Percentiles rank a stretch among this genome's conserved stretches.
Conservation (phyloP, 805 yeast genomes). For the Cyberlindnera maclurae region DNA sequence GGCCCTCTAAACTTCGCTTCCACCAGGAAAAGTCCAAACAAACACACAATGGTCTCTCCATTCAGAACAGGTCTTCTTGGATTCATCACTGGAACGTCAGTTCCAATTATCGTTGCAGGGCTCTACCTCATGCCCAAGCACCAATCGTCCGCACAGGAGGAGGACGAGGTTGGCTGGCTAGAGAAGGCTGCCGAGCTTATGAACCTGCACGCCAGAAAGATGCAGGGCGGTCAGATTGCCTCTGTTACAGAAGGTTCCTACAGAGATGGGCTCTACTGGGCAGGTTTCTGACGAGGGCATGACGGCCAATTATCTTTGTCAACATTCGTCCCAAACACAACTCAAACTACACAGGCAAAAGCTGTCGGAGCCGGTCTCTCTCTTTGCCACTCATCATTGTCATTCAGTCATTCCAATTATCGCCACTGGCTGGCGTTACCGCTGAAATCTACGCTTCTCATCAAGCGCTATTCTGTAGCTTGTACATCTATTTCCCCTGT, state of each 20-base stretch:
- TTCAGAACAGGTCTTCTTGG: conserved; percentile 20
- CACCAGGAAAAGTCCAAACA: no score
- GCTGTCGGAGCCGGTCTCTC: no score
- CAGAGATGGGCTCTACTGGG: conserved; percentile 25
- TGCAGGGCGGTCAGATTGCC: conserved; percentile 5
- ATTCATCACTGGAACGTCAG: conserved; percentile 18
- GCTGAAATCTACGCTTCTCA: no score
- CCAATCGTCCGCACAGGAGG: conserved; percentile 15
- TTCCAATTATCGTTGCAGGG: conserved; percentile 20
- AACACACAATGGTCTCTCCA: conserved; percentile 3
- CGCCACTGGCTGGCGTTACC: no score
- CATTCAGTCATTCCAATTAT: no score
- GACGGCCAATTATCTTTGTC: background rate
- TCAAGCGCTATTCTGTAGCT: no score
- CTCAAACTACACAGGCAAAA: no score
- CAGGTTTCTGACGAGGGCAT: conserved; percentile 19
- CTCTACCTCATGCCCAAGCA: conserved; percentile 16
- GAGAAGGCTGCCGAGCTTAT: conserved; percentile 18
- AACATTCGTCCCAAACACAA: no score
- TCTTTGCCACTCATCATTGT: no score
- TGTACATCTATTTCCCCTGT: no score
- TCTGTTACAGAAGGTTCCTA: conserved; percentile 12
- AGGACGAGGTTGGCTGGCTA: conserved; percentile 11
- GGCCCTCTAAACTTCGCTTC: no score
- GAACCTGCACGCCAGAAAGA: conserved; percentile 13